Base-by-base conservation (phyloP, 257 asterid species). In the Thymus quinquecostatus region DNA sequence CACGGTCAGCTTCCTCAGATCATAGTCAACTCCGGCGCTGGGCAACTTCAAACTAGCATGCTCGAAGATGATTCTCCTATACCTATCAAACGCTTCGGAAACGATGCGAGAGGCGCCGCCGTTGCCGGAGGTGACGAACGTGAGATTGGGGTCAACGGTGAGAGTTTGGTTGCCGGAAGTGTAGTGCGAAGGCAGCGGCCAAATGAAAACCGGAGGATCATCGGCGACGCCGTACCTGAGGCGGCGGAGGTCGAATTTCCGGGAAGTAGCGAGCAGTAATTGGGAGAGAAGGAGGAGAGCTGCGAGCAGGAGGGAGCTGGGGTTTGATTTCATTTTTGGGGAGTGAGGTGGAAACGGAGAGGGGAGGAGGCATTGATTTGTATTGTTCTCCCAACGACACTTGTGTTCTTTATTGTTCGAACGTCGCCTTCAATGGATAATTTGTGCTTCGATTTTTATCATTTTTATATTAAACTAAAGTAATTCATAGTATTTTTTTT, bases 141-240 rank as follows among this genome's bases (percentile, higher is more conserved):
- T 70, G 9, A 93, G 79, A 63, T 87, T 81, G 12, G 97, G 97
- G 83, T 89, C 88, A 64, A 93, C 96, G 60, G 88, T 78, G 81
- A 93, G 88, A 27, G 96, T 87, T 68, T 82, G 79, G 73, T 89
- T 91, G 54, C 96, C 97, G 77, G 50, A 87, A 74, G 96, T 89
- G 86, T 78, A 87, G 2, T 86, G 74, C 51, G 74, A 75, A 11
- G 98, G 98, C 79, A 91, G 66, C 4, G 98, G 98, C 98, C 97
- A 93, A 32, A 93, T 29, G 65, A 82, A 89, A 6, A 86, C 75
- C 43, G 82, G 87, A 49, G 90, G 70, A 8, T 82, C 89, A 51
- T 67, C 81, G 66, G 27, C 58, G 54, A 71, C 76, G 64, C 57
- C 72, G 8, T 43, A 38, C 64, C 80, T 72, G 64, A 82, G 73